Conservation (phyloP, 2,329 filamentous ascomycete species). For the Scopulariopsis brevicaulis region DNA sequence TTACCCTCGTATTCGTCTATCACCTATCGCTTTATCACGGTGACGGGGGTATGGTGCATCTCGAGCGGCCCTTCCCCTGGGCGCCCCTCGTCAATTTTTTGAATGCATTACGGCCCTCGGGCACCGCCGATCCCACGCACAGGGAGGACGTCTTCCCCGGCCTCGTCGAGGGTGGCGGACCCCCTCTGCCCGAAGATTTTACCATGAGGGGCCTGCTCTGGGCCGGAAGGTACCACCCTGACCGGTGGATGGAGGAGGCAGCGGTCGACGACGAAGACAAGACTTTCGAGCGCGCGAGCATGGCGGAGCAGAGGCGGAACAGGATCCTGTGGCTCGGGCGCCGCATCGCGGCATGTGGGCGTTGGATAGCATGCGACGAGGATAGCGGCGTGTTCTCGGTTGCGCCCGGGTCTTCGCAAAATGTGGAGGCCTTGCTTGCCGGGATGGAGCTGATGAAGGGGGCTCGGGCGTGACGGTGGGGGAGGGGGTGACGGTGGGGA, state of each 20-base stretch:
- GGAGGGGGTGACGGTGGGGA: no score
- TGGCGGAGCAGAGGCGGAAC: constrained; percentile 41
- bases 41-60: constrained; percentile 26
- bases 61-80: constrained; percentile 42
- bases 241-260: constrained; percentile 44
- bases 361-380: constrained; percentile 33
- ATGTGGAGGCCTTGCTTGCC: no score
- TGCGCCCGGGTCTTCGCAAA: neutral
- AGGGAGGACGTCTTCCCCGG: neutral
- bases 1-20: constrained; percentile 46
- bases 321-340: constrained; percentile 48
- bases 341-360: constrained; percentile 23
- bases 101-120: constrained; percentile 19
- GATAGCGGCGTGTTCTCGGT: constrained; percentile 25
- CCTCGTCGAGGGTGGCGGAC: constrained; percentile 6
- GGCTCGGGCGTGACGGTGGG: no score
- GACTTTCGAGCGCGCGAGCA: constrained; percentile 49
- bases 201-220: constrained; percentile 53
- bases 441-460: no score
- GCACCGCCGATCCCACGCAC: neutral
- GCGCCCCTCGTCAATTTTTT: constrained; percentile 27
- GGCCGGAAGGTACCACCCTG: constrained; percentile 45
- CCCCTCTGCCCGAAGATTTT: constrained; percentile 59
- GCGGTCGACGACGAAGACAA: constrained; percentile 58
- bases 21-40: constrained; percentile 23